A percentile compares a stretch with the other conserved stretches of the same genome.
These are phyloP conservation scores for Suillus occidentalis DNA, from an alignment of 768 basidiomycete species.

Conservation along the genomic window DNA sequence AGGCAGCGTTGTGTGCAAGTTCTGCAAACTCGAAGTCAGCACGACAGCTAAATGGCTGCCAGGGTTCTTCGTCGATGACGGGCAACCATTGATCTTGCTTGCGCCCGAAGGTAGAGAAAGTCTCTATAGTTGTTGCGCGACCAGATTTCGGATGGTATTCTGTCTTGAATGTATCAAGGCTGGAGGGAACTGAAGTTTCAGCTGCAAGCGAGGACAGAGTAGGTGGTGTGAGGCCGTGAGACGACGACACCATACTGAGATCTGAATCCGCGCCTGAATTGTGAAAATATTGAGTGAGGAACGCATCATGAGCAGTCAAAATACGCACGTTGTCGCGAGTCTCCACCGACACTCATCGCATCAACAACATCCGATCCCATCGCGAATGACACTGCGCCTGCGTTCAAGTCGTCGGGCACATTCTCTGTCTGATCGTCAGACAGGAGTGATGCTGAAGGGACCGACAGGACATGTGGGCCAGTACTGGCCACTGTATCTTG, in stretches of 20 bases:
- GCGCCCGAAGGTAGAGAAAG: constrained; percentile 16
- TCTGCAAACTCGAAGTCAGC: constrained; percentile 13
- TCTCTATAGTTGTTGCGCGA: constrained; percentile 6
- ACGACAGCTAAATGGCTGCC: constrained; percentile 8
- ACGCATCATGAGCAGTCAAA: not conserved
- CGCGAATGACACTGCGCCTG: not conserved
- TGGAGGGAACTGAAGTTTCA: not conserved
- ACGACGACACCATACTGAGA: not conserved
- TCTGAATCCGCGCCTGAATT: not conserved
- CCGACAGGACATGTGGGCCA: not conserved
- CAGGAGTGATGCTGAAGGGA: not conserved
- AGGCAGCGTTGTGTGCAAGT: constrained; percentile 5
- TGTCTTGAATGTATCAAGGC: not conserved
- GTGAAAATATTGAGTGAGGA: not conserved
- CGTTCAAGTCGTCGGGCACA: not conserved
- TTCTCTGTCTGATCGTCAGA: not conserved
- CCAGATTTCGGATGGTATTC: constrained; percentile 25
- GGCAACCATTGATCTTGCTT: not conserved
- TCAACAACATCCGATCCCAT: not conserved
- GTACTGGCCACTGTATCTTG: not conserved
- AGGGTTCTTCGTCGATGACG: constrained; percentile 13
- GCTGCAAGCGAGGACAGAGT: not conserved
- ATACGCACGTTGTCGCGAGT: not conserved
- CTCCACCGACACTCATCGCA: not conserved
- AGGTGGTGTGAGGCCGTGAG: not conserved